phyloP scores from a whole-genome alignment of 1,139 yeast genomes.

The Eremothecium gossypii region DNA sequence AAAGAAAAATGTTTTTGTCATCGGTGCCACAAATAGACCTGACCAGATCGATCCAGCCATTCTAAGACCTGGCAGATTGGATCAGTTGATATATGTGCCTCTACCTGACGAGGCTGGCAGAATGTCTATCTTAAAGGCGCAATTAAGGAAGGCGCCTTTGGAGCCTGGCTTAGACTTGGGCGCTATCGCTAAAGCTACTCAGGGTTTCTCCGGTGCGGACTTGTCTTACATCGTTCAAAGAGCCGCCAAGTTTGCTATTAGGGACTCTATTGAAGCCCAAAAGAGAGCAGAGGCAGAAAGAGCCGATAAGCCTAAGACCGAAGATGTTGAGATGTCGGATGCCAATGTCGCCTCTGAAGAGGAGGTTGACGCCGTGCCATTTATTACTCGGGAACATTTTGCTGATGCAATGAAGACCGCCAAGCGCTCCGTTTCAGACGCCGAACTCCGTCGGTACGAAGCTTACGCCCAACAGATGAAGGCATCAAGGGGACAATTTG shows the following conservation, averaged over 20 bases:
- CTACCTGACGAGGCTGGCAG: conserved; percentile 94
- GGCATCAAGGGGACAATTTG: conserved; percentile 87
- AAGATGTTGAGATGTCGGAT: conserved; percentile 61
- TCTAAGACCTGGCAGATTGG: conserved; percentile 98
- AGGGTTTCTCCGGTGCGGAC: conserved; percentile 99
- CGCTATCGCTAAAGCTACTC: conserved; percentile 86
- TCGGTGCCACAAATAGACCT: conserved; percentile 99
- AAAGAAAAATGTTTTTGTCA: conserved; percentile 94
- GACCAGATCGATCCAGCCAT: conserved; percentile 98
- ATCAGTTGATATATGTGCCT: conserved; percentile 96
- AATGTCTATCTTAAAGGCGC: conserved; percentile 86
- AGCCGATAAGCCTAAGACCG: conserved; percentile 36
- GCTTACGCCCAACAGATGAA: conserved; percentile 96
- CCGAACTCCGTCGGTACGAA: conserved; percentile 97
- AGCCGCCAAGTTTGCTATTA: conserved; percentile 96
- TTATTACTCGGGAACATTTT: conserved; percentile 82
- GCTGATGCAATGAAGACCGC: conserved; percentile 99
- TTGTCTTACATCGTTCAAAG: conserved; percentile 94
- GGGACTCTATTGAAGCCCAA: conserved; percentile 90
- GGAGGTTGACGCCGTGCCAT: conserved; percentile 90
- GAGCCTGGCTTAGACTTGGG: conserved; percentile 89
- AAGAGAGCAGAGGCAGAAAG: conserved; percentile 46
- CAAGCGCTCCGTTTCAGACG: conserved; percentile 91
- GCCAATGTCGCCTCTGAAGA: conserved; percentile 36
- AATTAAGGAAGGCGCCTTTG: conserved; percentile 94